Conservation (phyloP, 306 rosid species). For the Quercus agrifolia region DNA sequence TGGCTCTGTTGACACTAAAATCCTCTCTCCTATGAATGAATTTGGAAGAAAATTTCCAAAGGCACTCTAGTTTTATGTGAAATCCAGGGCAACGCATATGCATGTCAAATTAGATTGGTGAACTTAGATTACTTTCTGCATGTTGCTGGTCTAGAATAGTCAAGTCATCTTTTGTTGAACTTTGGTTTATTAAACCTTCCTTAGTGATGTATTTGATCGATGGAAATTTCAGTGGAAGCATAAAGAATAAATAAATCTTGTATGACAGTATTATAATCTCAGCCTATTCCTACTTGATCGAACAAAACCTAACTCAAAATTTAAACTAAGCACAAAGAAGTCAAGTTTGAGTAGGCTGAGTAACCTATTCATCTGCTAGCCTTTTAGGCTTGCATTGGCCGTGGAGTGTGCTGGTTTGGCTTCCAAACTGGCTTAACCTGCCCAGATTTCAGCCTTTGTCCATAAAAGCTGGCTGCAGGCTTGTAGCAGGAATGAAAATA, state of each 20-base stretch:
- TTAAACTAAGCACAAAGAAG: background rate
- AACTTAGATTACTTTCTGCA: background rate
- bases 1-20: background rate
- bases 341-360: background rate
- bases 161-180: background rate
- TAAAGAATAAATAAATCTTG: background rate
- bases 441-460: background rate
- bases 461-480: background rate
- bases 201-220: background rate
- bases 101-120: background rate
- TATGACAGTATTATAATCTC: background rate
- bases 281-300: background rate
- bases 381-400: background rate
- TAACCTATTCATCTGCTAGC: background rate
- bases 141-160: background rate
- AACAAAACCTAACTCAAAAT: background rate
- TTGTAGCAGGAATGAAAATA: background rate
- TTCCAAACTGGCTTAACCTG: background rate
- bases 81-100: background rate
- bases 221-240: background rate
- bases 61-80: background rate
- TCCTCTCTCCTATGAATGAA: background rate
- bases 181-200: background rate
- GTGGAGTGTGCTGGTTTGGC: background rate
- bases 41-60: background rate